These are phyloP conservation scores for Sugiyamaella grinbergsii DNA, from an alignment of 1,139 yeast genomes.

Conservation along the genomic window DNA sequence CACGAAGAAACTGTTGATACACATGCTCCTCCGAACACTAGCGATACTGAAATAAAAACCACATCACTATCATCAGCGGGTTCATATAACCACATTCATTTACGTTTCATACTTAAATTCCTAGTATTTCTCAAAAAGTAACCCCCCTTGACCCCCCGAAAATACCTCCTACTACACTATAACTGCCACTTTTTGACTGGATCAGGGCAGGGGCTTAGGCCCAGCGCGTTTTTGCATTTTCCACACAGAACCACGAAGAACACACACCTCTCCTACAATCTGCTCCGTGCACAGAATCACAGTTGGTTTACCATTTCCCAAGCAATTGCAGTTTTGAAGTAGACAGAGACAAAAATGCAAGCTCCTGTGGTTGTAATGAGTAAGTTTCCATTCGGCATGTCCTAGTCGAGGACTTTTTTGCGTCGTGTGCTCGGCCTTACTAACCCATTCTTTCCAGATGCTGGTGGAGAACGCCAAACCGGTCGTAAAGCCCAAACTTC, in stretches of 20 bases:
- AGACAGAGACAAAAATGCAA: conserved; percentile 52
- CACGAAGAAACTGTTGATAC: too few species aligned
- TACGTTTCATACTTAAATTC: neutral
- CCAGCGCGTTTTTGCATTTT: conserved; percentile 7
- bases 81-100: too few species aligned
- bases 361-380: conserved; percentile 75
- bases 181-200: neutral
- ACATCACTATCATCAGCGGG: too few species aligned
- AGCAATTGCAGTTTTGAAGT: conserved; percentile 4
- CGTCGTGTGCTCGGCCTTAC: neutral
- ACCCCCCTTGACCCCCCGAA: too few species aligned
- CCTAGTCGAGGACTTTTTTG: neutral
- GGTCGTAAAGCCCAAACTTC: conserved; percentile 98
- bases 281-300: neutral
- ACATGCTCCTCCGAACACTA: too few species aligned
- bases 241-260: conserved; percentile 16
- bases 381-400: conserved; percentile 33
- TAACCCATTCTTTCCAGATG: conserved; percentile 45
- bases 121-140: too few species aligned
- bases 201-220: conserved; percentile 12
- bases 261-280: too few species aligned
- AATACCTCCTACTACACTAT: neutral
- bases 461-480: conserved; percentile 89
- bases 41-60: too few species aligned
- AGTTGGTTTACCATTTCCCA: neutral